Percentiles rank a stretch among this genome's conserved stretches.
Conservation (phyloP, 345 rosid species). For the Acer negundo region DNA sequence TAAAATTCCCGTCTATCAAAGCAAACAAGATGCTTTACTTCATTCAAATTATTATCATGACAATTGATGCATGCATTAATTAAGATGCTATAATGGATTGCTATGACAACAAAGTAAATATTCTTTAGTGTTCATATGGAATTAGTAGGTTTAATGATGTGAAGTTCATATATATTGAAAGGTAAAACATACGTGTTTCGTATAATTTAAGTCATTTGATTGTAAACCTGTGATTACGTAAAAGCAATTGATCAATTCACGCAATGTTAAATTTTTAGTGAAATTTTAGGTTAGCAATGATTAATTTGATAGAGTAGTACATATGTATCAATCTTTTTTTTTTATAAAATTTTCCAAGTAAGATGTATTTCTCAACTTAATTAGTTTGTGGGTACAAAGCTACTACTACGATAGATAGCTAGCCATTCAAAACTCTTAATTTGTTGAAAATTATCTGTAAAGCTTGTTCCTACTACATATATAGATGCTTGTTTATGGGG, state of each 20-base stretch:
- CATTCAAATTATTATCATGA: conserved; percentile 34
- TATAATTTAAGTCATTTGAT: conserved; percentile 34
- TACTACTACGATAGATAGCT: background rate
- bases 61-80: conserved; percentile 22
- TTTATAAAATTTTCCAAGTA: background rate
- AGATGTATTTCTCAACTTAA: background rate
- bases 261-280: conserved; percentile 19
- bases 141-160: conserved; percentile 35
- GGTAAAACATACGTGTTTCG: conserved; percentile 28
- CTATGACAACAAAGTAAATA: conserved; percentile 33
- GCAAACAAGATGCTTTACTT: conserved; percentile 40
- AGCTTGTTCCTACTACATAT: conserved; percentile 10
- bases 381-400: background rate
- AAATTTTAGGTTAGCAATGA: conserved; percentile 27
- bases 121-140: conserved; percentile 18
- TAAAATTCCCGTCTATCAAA: conserved; percentile 38
- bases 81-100: conserved; percentile 36
- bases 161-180: conserved; percentile 23
- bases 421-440: background rate
- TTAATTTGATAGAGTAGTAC: conserved; percentile 18
- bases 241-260: conserved; percentile 26
- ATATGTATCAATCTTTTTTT: conserved; percentile 1
- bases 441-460: conserved; percentile 7
- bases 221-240: conserved; percentile 29
- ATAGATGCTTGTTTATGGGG: background rate